A percentile compares a stretch with the other conserved stretches of the same genome.
phyloP scores from a whole-genome alignment of 2,329 filamentous ascomycete genomes.

The Cordyceps sp. region DNA sequence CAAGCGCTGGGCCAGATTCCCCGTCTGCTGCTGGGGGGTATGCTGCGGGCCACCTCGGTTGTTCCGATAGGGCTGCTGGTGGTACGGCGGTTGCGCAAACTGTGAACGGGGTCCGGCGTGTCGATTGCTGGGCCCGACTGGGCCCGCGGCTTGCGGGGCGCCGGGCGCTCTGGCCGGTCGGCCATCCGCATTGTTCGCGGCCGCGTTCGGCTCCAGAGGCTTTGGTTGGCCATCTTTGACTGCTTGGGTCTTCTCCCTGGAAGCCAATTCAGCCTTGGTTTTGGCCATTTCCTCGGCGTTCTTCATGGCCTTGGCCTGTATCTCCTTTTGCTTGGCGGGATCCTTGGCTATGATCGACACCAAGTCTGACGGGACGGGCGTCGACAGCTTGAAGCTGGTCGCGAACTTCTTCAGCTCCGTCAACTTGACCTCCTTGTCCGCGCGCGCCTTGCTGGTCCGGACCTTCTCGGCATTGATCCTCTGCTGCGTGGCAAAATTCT shows the following conservation, averaged over 20 bases:
- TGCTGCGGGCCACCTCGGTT: slow-evolving; percentile 28
- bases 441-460: slow-evolving; percentile 40
- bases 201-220: slow-evolving; percentile 9
- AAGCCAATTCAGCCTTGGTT: slow-evolving; percentile 30
- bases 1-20: slow-evolving; percentile 31
- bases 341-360: slow-evolving; percentile 95
- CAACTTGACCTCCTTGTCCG: slow-evolving; percentile 80
- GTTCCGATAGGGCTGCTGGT: slow-evolving; percentile 29
- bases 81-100: slow-evolving; percentile 28
- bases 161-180: slow-evolving; percentile 17
- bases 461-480: slow-evolving; percentile 38
- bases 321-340: slow-evolving; percentile 82
- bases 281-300: slow-evolving; percentile 50
- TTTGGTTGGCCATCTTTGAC: slow-evolving; percentile 29
- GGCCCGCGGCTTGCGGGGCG: slow-evolving; percentile 13
- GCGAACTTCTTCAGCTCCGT: slow-evolving; percentile 95
- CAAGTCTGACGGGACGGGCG: slow-evolving; percentile 78
- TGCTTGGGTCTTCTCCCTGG: slow-evolving; percentile 24
- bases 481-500: slow-evolving; percentile 42
- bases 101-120: slow-evolving; percentile 31
- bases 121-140: slow-evolving; percentile 16
- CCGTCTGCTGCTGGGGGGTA: slow-evolving; percentile 23
- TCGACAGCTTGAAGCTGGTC: slow-evolving; percentile 82
- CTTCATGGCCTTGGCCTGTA: slow-evolving; percentile 72
- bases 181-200: slow-evolving; percentile 9